These are phyloP conservation scores for Melampsora americana DNA, from an alignment of 1,284 basidiomycete species.

Conservation along the genomic window DNA sequence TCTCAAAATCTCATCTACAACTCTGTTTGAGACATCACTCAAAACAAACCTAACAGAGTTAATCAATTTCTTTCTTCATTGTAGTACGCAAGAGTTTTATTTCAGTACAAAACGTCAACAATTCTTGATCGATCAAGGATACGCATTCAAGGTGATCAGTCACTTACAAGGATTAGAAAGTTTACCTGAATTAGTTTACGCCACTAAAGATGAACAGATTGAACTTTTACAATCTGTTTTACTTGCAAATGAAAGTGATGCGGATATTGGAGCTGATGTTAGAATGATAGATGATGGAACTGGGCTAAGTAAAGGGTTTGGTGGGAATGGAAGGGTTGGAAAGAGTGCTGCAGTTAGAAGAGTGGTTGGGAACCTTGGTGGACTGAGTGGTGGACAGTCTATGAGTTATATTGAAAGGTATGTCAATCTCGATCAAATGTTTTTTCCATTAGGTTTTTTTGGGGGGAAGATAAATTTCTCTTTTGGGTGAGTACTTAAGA, in stretches of 20 bases:
- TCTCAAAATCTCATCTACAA: too few relatives aligned
- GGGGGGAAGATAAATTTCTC: too few relatives aligned
- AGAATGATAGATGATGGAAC: slow-evolving; percentile 59
- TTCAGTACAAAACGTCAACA: slow-evolving; percentile 99
- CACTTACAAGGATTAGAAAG: slow-evolving; percentile 87
- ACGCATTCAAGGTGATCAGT: slow-evolving; percentile 99
- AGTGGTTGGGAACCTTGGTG: slow-evolving; percentile 53
- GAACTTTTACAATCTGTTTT: slow-evolving; percentile 88
- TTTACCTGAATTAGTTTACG: slow-evolving; percentile 85
- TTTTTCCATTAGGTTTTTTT: too few relatives aligned
- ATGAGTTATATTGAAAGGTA: slow-evolving; percentile 53
- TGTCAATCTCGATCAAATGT: not conserved
- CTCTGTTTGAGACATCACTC: not conserved
- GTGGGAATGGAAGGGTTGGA: slow-evolving; percentile 30
- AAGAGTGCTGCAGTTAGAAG: slow-evolving; percentile 49
- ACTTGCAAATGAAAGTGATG: slow-evolving; percentile 83
- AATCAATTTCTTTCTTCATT: not conserved
- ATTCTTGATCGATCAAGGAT: slow-evolving; percentile 95
- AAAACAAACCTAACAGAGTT: too few relatives aligned
- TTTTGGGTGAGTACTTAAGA: not conserved
- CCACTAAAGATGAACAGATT: slow-evolving; percentile 85
- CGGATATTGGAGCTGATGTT: slow-evolving; percentile 75
- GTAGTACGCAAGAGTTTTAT: slow-evolving; percentile 90
- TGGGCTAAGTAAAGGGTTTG: slow-evolving; percentile 13
- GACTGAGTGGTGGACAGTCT: slow-evolving; percentile 53